Base-by-base conservation (phyloP, 2,329 filamentous ascomycete species). In the Ophiostoma triangulosporum region DNA sequence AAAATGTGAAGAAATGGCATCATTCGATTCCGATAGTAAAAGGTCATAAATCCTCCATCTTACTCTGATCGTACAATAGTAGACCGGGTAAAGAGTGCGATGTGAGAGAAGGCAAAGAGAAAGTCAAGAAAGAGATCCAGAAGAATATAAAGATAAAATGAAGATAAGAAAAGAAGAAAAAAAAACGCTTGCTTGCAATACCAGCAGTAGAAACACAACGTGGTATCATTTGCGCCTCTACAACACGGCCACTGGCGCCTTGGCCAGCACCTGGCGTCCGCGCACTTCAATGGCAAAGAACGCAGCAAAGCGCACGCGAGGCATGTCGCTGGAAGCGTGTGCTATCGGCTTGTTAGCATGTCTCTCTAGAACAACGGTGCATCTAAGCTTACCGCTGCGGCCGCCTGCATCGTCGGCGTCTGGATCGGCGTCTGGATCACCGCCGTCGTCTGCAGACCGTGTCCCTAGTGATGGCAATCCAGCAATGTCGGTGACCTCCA, bases 401-500 rank as follows among this genome's bases (percentile, higher is more conserved):
- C 64, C 64, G 6, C 56, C 54, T 14, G 50, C 48, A 32, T 58
- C 62, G 15, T 73, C 66, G 14, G 65, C 67, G 32, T 67, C 52
- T 64, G 65, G 26, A 54, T 62, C 74, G 38, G 57, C 56, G 7
- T 65, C 66, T 9, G 68, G 67, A 1, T 56, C 50, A 22, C 68
- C 69, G 32, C 51, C 54, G 20, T 63, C 71, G 17, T 70, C 70
- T 1, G 61, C 58, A 1, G 61, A 62, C 56, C 66, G 69, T 57
- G 62, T 70, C 46, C 75, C 75, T 36, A 89, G 68, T 0, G 80
- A 68, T 1, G 85, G 84, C 33, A 90, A 70, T 0, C 74, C 74
- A 11, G 69, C 67, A 70, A 97, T 79, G 65, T 97, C 93, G n/a
- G n/a, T n/a, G 4, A 88, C 70, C 63, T 95, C 94, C 90, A 97